phyloP scores from a whole-genome alignment of 495 filamentous ascomycete genomes.

The Penicillium fimorum region DNA sequence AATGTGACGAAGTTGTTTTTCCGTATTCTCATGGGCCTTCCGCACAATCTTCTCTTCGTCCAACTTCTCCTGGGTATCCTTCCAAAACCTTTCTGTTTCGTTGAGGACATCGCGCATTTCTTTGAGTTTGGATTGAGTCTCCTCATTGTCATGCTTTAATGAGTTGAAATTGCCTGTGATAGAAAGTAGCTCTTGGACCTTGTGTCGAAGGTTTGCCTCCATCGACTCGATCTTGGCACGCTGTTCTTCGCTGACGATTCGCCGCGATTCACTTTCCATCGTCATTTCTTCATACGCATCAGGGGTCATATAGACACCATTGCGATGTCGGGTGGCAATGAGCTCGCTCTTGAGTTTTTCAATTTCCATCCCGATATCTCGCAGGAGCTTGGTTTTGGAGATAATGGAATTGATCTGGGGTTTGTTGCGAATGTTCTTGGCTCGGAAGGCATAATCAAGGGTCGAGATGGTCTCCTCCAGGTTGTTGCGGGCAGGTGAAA shows the following conservation, averaged over 20 bases:
- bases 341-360: slow-evolving; percentile 91
- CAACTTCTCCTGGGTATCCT: slow-evolving; percentile 69
- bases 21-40: slow-evolving; percentile 82
- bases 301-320: slow-evolving; percentile 87
- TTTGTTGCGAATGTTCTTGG: slow-evolving; percentile 98
- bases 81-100: slow-evolving; percentile 80
- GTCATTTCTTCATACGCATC: slow-evolving; percentile 85
- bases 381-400: slow-evolving; percentile 85
- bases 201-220: slow-evolving; percentile 84
- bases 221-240: slow-evolving; percentile 87
- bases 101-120: slow-evolving; percentile 77
- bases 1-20: slow-evolving; percentile 67
- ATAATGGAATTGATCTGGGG: slow-evolving; percentile 90
- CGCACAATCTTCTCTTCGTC: slow-evolving; percentile 77
- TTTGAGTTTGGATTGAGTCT: slow-evolving; percentile 65
- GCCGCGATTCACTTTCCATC: slow-evolving; percentile 85
- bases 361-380: slow-evolving; percentile 90
- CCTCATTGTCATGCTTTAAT: slow-evolving; percentile 83
- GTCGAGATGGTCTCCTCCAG: slow-evolving; percentile 98
- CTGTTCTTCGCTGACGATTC: slow-evolving; percentile 90
- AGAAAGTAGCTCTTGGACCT: slow-evolving; percentile 83
- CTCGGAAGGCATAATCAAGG: slow-evolving; percentile 92
- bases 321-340: slow-evolving; percentile 87
- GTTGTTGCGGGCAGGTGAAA: slow-evolving; percentile 91
- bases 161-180: slow-evolving; percentile 80